Evolutionary conservation across 176 grass and related monocot genomes (phyloP), one percentile per base, ranked within the genome.

Genomic region (Puccinellia tenuiflora): DNA sequence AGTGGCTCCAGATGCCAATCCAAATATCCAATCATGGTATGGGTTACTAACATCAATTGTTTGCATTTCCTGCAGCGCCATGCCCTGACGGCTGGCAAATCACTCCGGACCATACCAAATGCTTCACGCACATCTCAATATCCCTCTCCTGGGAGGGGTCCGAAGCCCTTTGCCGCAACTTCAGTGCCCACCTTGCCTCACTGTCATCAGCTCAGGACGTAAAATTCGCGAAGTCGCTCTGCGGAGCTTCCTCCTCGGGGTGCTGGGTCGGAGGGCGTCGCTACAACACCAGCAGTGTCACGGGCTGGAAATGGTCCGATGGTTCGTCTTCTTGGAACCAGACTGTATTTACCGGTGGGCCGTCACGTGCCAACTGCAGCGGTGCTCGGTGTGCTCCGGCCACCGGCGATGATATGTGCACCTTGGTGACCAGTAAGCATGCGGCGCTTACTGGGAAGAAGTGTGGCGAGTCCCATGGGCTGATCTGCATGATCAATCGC

Each of bases 231-330:
- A 88, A 67, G 34, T 90, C 81, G 73, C 62, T 98, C 11, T 95
- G 95, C 68, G 78, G 54, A 38, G 17, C 86, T 43, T 84, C 79
- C 61, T 70, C 52, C 69, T 85, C 61, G 0, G 92, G 95, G 11
- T 98, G 95, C 62, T 98, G 95, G 95, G 86, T 95, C 60, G 90
- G 95, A 81, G 90, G 90, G 62, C 85, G 37, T 54, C 74, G n/a
- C 45, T 79, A 88, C 77, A 92, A 86, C 61, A 45, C 26, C 11
- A 72, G 70, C 51, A 53, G 73, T 16, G 37, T 29, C 18, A 33
- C 22, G 16, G 51, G 72, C 9, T 96, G 93, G 93, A 93, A 88
- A 92, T 95, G 90, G 86, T 93, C 90, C 1, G 84, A 92, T 47
- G 77, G 73, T 48, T 57, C 33, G 21, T 92, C 90, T 76, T 35